Conservation (phyloP, 1,284 basidiomycete genomes). For the Tilletia horrida region DNA sequence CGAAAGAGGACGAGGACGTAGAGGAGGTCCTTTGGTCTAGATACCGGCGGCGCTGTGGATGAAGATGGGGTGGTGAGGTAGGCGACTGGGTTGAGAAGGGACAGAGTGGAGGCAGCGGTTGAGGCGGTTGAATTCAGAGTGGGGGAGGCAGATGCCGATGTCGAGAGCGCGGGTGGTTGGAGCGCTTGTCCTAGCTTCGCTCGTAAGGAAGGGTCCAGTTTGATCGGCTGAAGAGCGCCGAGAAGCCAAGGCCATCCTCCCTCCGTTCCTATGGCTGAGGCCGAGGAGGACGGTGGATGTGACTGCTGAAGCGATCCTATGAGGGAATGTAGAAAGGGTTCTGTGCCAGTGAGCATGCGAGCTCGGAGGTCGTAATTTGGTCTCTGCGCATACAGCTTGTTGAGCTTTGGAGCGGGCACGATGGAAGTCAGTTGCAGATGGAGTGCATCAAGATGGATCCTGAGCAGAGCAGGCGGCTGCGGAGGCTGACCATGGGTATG, state of each 20-base stretch:
- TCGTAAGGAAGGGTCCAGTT: not conserved
- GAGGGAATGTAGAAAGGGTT: slow-evolving; percentile 34
- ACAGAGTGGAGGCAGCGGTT: slow-evolving; percentile 72
- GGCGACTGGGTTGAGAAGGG: slow-evolving; percentile 59
- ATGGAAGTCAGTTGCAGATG: slow-evolving; percentile 88
- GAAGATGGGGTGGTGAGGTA: slow-evolving; percentile 37
- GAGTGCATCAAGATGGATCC: slow-evolving; percentile 88
- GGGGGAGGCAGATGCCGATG: not conserved
- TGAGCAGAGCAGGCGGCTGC: slow-evolving; percentile 76
- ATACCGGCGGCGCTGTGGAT: slow-evolving; percentile 57
- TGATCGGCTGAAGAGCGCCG: slow-evolving; percentile 1
- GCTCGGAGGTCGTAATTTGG: slow-evolving; percentile 87
- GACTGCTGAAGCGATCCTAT: slow-evolving; percentile 37
- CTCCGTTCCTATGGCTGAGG: not conserved
- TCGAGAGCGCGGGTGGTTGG: slow-evolving; percentile 1
- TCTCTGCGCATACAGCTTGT: slow-evolving; percentile 77
- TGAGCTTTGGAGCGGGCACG: slow-evolving; percentile 77
- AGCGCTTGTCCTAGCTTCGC: not conserved
- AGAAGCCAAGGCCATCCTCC: slow-evolving; percentile 15
- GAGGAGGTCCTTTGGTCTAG: slow-evolving; percentile 65
- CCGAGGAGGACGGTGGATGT: not conserved
- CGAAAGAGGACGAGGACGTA: slow-evolving; percentile 81
- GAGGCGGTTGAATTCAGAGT: not conserved
- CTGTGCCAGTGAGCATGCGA: slow-evolving; percentile 69
- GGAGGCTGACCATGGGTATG: slow-evolving; percentile 57